These are phyloP conservation scores for Maudiozyma barnettii DNA, from an alignment of 805 yeast genomes.

Conservation along the genomic window DNA sequence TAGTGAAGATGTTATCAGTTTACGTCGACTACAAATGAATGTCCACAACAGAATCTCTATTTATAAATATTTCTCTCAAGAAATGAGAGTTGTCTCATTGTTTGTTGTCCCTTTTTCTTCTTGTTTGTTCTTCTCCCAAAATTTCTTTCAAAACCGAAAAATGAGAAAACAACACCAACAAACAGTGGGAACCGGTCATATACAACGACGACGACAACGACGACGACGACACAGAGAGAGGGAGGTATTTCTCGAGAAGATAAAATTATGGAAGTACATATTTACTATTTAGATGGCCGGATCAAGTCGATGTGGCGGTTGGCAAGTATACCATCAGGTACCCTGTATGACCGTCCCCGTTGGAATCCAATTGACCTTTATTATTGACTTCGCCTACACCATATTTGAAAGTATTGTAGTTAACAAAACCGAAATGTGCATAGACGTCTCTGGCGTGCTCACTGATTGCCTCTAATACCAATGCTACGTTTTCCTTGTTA, in stretches of 20 bases:
- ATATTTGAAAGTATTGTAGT: slow-evolving; percentile 19
- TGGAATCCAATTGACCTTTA: slow-evolving; percentile 19
- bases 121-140: not conserved
- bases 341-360: slow-evolving; percentile 26
- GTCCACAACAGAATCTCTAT: no score
- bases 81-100: not conserved
- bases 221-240: no score
- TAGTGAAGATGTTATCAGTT: no score
- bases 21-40: no score
- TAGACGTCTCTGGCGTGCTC: slow-evolving; percentile 28
- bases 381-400: slow-evolving; percentile 27
- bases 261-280: no score
- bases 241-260: no score
- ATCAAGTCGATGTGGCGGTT: not conserved
- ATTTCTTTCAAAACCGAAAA: not conserved
- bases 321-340: slow-evolving; percentile 24
- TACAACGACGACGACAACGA: no score
- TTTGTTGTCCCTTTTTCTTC: no score
- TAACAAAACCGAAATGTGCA: slow-evolving; percentile 29
- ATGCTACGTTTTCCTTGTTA: slow-evolving; percentile 23
- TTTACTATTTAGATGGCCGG: no score
- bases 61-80: no score
- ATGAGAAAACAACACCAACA: not conserved
- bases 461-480: slow-evolving; percentile 28
- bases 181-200: no score